Percentiles rank a stretch among this genome's conserved stretches.
Conservation (phyloP, 805 yeast species). For the Hanseniaspora pseudoguilliermondii region DNA sequence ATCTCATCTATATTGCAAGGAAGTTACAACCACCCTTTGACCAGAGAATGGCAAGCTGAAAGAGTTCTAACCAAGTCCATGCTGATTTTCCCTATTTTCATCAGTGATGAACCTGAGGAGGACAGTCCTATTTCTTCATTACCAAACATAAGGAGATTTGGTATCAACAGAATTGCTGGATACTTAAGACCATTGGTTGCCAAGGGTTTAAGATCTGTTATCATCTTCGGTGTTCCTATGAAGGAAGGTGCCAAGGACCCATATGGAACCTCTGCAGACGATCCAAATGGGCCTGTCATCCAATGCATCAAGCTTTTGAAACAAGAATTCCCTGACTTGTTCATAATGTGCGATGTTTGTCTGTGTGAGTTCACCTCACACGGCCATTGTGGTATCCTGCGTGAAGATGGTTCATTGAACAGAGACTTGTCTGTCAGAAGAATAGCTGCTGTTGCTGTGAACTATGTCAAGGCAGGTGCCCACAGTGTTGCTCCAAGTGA, state of each 20-base stretch:
- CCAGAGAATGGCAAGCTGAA: constrained; percentile 85
- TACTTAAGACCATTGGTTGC: constrained; percentile 56
- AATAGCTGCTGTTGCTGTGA: constrained; percentile 87
- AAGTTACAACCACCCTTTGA: constrained; percentile 82
- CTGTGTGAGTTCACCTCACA: constrained; percentile 92
- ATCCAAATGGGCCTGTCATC: constrained; percentile 91
- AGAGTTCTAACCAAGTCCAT: constrained; percentile 71
- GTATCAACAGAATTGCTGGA: constrained; percentile 63
- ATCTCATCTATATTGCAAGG: constrained; percentile 77
- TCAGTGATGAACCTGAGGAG: constrained; percentile 70
- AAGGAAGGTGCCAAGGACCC: constrained; percentile 65
- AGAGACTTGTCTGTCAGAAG: constrained; percentile 64
- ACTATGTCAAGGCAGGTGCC: constrained; percentile 92
- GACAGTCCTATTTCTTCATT: constrained; percentile 60
- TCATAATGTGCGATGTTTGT: constrained; percentile 88
- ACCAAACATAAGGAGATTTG: constrained; percentile 81
- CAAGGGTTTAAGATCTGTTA: constrained; percentile 77
- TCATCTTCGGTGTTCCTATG: constrained; percentile 83
- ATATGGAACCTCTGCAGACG: constrained; percentile 83
- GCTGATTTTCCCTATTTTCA: constrained; percentile 86
- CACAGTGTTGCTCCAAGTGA: constrained; percentile 93
- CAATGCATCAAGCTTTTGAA: constrained; percentile 55
- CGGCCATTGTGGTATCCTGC: constrained; percentile 92
- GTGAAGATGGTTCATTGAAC: constrained; percentile 76
- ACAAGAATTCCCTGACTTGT: constrained; percentile 62